Base-by-base conservation (phyloP, 805 yeast genomes). In the Dipodascus geniculatus region DNA sequence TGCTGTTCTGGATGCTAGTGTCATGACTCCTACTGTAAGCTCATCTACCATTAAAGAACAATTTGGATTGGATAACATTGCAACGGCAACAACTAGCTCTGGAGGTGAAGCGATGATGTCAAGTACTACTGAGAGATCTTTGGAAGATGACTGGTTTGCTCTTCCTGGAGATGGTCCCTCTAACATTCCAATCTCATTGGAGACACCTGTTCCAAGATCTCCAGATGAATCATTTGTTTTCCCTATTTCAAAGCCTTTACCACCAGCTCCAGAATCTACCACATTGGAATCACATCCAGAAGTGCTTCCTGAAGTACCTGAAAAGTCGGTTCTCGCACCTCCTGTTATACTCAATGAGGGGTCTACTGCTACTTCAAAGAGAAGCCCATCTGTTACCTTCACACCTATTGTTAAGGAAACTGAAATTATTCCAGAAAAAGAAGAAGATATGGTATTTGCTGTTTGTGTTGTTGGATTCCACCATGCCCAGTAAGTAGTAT, bases 401-500 rank as follows among this genome's bases (percentile, higher is more conserved):
- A 47, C 24, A 4, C 49, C 49, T 23, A 47, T 47, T 23, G 31
- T 22, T 14, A 23, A 9, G 19, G 49, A 47, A 47, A 22, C 4
- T 6, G 31, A 47, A 23, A 4, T n/a, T 23, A 6, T 20, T n/a
- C 52, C 22, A 24, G 38, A 22, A 11, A 22, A 9, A 22, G 20
- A 35, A 19, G 55, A 57, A 31, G 59, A 65, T 50, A 65, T 81
- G 60, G 77, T 91, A 1, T 82, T 87, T 66, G 96, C 96, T 11
- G 78, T 90, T 2, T 84, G 96, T 59, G 78, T 93, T 14, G 96
- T 90, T 20, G 95, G 95, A 60, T 91, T 91, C 74, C 96, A 91
- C 65, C 98, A 93, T 63, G 65, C 78, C 8, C 16, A n/a, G 33
- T 28, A 28, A 28, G 33, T 28, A 6, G 6, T 28, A 28, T 28